A percentile compares a stretch with the other conserved stretches of the same genome.
Evolutionary conservation across 352 stramenopile species (phyloP).

Genomic region (Globisporangium ultimum): DNA sequence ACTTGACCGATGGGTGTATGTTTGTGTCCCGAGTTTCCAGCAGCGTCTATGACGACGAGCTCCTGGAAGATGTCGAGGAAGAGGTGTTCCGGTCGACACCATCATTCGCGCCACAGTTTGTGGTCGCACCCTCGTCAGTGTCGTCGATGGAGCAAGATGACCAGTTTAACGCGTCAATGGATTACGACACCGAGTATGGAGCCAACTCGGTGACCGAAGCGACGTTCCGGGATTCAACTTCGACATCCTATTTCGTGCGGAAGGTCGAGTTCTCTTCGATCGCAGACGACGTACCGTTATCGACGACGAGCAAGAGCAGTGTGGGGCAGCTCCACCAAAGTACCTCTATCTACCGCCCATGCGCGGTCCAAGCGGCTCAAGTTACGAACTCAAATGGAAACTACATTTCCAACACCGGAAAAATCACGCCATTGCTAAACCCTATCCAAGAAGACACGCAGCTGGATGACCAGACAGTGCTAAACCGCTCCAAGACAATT

Average conservation of each 20-base stretch:
- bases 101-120: constrained; percentile 2
- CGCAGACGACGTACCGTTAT: constrained; percentile 47
- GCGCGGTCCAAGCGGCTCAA: constrained; percentile 9
- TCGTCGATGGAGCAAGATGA: constrained; percentile 14
- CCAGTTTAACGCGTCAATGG: constrained; percentile 10
- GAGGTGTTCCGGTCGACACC: constrained; percentile 56
- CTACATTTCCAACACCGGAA: constrained; percentile 1
- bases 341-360: constrained; percentile 7
- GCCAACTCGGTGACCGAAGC: constrained; percentile 15
- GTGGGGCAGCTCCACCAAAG: constrained; percentile 12
- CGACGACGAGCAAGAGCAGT: constrained; percentile 31
- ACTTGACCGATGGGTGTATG: constrained; percentile 21
- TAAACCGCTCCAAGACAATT: constrained; percentile 39
- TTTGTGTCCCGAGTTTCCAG: constrained; percentile 51
- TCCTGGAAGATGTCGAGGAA: constrained; percentile 38
- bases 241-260: constrained; percentile 22
- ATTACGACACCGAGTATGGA: constrained; percentile 17
- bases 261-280: constrained; percentile 58
- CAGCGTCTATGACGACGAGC: constrained; percentile 53
- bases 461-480: constrained; percentile 50
- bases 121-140: constrained; percentile 6
- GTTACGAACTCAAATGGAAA: constrained; percentile 3
- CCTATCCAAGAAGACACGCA: constrained; percentile 15
- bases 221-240: constrained; percentile 13
- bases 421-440: constrained; percentile 9